Evolutionary conservation across 495 filamentous ascomycete genomes (phyloP).

Genomic region (Aspergillus sclerotioniger): DNA sequence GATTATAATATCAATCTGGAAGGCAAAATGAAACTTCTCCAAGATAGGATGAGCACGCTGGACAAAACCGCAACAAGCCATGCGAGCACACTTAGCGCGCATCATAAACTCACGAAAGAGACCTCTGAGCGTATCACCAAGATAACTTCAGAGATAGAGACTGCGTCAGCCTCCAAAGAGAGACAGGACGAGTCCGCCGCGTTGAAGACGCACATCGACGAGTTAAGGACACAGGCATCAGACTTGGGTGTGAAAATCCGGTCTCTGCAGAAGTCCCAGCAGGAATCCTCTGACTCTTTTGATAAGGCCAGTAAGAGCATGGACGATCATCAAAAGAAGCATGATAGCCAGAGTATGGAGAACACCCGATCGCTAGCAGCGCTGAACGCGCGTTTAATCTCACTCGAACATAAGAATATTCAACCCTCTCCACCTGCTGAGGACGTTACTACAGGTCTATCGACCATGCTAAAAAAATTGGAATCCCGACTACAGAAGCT

Average conservation of each 20-base stretch:
- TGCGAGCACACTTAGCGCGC: background rate
- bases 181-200: background rate
- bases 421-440: background rate
- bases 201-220: background rate
- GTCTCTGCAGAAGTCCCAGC: constrained; percentile 7
- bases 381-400: background rate
- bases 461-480: background rate
- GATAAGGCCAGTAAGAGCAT: background rate
- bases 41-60: background rate
- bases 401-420: background rate
- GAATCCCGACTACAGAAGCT: background rate
- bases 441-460: background rate
- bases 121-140: background rate
- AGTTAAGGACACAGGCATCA: background rate
- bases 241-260: constrained; percentile 3
- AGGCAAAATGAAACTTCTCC: constrained; percentile 1
- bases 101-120: background rate
- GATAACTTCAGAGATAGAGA: background rate
- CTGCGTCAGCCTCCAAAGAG: background rate
- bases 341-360: constrained; percentile 6
- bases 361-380: background rate
- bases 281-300: background rate
- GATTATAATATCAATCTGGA: constrained; percentile 4
- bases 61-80: background rate
- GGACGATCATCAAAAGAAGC: background rate